Base-by-base conservation (phyloP, 495 filamentous ascomycete species). In the Venustampulla echinocandica region DNA sequence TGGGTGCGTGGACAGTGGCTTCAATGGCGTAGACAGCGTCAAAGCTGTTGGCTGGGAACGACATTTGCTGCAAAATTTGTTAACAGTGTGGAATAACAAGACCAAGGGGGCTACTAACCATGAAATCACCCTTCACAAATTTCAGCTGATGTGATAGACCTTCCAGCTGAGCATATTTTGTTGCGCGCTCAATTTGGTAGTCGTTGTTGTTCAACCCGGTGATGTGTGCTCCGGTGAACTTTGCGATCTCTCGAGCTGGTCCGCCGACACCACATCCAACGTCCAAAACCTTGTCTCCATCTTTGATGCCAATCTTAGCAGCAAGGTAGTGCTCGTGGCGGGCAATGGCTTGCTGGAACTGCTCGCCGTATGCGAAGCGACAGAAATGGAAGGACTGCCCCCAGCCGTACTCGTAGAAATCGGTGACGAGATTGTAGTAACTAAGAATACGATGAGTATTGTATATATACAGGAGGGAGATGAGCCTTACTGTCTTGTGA, bases 191-290 rank as follows among this genome's bases (percentile, higher is more conserved):
- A 62, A 98, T 96, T 69, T 98, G 90, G 75, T 98, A 98, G 70
- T 98, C 92, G 70, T 96, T 98, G 81, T 95, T 98, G 81, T 98
- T 98, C 63, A 98, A 69, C 28, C 90, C 90, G 21, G 86, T 82
- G 52, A 95, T 75, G 58, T 95, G 88, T 58, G 74, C 81, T 54
- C 83, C 90, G 35, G 87, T 79, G 71, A 98, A 98, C 65, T 92
- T 90, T 62, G 82, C 83, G 54, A 98, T 96, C 70, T 96, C 88
- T 44, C 90, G 76, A 19, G 92, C 90, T 10, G 90, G 90, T 42
- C 92, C 90, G 55, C 90, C 90, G 33, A 98, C 86, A 76, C 90
- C 90, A 64, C 90, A 97, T 43, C 90, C 90, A 45, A 97, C 90
- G 64, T 97, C 90, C 15, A 97, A 72, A 30, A 96, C 92, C 61